Base-by-base conservation (phyloP, 306 rosid genomes). In the Citrullus amarus region DNA sequence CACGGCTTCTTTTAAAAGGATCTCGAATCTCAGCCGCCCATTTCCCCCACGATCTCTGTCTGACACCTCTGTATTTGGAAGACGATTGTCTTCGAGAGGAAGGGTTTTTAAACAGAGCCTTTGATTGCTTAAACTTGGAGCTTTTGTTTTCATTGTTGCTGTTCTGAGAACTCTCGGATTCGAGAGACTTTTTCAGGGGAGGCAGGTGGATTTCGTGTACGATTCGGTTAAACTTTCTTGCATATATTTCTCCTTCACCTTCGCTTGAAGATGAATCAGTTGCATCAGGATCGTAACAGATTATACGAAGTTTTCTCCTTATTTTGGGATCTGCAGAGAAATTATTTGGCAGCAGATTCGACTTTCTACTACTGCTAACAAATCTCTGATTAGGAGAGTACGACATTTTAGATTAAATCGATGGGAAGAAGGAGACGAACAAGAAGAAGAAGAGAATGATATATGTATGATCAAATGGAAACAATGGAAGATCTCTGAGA, bases 1-100 rank as follows among this genome's bases (percentile, higher is more conserved):
- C 6, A 0, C 97, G 87, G 6, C 12, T 51, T 28, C 83, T 65
- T 14, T 79, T 78, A 25, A 89, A 86, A 0, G 99, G 99, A 68
- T 92, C 91, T 1, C 99, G 96, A 78, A 95, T 95, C 79, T 95
- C 99, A 1, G 99, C 97, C 0, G 97, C 97, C 97, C 97, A 95
- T 80, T 88, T 92, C 0, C 99, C 99, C 90, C 97, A 95, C 58
- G 91, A 85, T 68, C 99, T 84, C 79, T 85, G 89, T 22, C 99
- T 74, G 53, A 95, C 97, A 0, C 99, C 99, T 83, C 89, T 87
- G 78, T 71, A 90, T 16, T 86, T 88, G 0, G 90, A 83, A 38
- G 85, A 76, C 1, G 90, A 54, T 11, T 79, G 82, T 13, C 76
- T 87, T 34, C 62, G 80, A 0, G 54, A 39, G 44, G 79, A 14